Base-by-base conservation (phyloP, 164 flowering plant genomes). In the Paratinospora sagittata region DNA sequence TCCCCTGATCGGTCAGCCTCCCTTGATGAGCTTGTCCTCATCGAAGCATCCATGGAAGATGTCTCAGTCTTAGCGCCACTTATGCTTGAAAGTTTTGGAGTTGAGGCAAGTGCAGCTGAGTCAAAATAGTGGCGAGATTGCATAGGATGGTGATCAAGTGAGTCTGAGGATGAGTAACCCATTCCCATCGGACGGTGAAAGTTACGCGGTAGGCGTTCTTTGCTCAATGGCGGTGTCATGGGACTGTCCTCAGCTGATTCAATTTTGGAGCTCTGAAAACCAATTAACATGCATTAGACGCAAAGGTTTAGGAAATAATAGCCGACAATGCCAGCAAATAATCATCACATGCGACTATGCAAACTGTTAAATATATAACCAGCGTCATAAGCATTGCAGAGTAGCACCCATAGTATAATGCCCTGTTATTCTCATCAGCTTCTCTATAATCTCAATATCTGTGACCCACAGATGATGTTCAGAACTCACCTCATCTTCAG, bases 1-100 rank as follows among this genome's bases (percentile, higher is more conserved):
- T 95, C 97, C 43, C 88, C 96, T 0, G 98, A 92, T 47, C 77
- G 88, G 72, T 89, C 97, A 36, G 80, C 90, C 72, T 91, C 97
- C 73, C 86, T 82, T 12, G 96, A 90, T 26, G 91, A 89, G 79
- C 95, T 89, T 68, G 92, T 82, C 78, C 91, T 87, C 24, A 79
- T 76, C 58, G 98, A 89, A 71, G 90, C 97, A 78, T 89, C 94
- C 43, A 89, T 57, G 4, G 97, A 89, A 55, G 92, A 89, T 70
- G 86, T 83, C 77, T 91, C 97, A 5, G 93, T 88, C 76, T 88
- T 91, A 12, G 89, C 80, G 5, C 87, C 93, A 70, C 94, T 88
- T 27, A 86, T 89, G 82, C 85, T 89, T 14, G 97, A 92, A 65
- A 88, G 87, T 70, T 90, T 95, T 58, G 96, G 97, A 7, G 97